Evolutionary conservation across 1,284 basidiomycete genomes (phyloP).

Genomic region (Phellinidium pouzarii): DNA sequence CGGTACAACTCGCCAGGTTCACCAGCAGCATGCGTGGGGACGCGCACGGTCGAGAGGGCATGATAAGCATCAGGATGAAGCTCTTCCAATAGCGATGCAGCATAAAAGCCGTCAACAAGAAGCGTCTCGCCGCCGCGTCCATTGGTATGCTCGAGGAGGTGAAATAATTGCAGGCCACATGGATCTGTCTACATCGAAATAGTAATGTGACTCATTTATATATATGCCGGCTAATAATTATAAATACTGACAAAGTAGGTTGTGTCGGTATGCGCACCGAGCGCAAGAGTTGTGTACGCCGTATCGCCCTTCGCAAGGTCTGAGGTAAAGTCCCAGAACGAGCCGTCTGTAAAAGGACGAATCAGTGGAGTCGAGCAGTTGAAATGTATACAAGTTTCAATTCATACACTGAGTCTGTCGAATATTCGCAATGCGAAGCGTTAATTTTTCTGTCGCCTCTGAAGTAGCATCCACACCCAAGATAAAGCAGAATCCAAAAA

Average conservation of each 20-base stretch:
- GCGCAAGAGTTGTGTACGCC: slow-evolving; percentile 77
- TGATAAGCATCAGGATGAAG: slow-evolving; percentile 70
- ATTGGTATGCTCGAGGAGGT: slow-evolving; percentile 80
- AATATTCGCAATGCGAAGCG: slow-evolving; percentile 79
- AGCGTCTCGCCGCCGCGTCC: slow-evolving; percentile 84
- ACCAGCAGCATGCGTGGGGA: slow-evolving; percentile 88
- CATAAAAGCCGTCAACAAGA: slow-evolving; percentile 93
- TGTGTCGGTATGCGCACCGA: slow-evolving; percentile 92
- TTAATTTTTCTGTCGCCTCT: slow-evolving; percentile 79
- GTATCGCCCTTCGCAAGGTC: slow-evolving; percentile 67
- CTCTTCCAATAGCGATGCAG: slow-evolving; percentile 72
- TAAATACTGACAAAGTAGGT: slow-evolving; percentile 75
- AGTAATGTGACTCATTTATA: slow-evolving; percentile 11
- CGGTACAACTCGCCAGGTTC: slow-evolving; percentile 60
- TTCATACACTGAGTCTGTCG: slow-evolving; percentile 86
- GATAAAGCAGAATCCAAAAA: slow-evolving; percentile 88
- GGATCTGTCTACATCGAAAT: slow-evolving; percentile 69
- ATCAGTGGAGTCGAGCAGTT: slow-evolving; percentile 13
- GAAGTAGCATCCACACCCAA: slow-evolving; percentile 75
- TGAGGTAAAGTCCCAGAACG: slow-evolving; percentile 96
- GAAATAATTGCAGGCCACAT: slow-evolving; percentile 91
- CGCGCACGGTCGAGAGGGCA: slow-evolving; percentile 60
- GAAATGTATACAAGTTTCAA: not conserved
- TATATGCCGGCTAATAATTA: not conserved
- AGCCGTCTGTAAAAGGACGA: slow-evolving; percentile 53